Base-by-base conservation (phyloP, 2,329 filamentous ascomycete genomes). In the Trichoderma endophyticum region DNA sequence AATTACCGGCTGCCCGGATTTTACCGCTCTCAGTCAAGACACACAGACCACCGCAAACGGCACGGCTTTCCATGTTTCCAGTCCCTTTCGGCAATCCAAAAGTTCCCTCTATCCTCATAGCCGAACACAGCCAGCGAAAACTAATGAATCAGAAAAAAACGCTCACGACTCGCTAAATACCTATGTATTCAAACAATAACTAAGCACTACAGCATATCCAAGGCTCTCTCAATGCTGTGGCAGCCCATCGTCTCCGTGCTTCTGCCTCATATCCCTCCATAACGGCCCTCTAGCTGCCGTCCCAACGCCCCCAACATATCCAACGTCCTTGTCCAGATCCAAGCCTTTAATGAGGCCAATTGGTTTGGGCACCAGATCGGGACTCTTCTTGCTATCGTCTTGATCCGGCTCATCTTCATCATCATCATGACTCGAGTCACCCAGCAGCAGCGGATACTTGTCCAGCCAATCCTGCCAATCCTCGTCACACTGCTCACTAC, bases 391-490 rank as follows among this genome's bases (percentile, higher is more conserved):
- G 15, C 24, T 18, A 4, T 26, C 24, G 4, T 11, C 12, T 36
- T 48, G 28, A 15, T 68, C 24, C 14, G n/a, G 26, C 18, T 43
- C 62, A 2, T 65, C 24, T 0, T 51, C 62, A 3, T 5, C 62
- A 34, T 6, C 36, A 48, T 72, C 62, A 2, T 67, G 32, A 11
- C 63, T 65, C 48, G 39, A 30, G 18, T 72, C 67, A 0, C 30
- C 32, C 2, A 2, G 26, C 28, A 71, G 18, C 5, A 74, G 15
- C 26, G 77, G 77, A 51, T 77, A 79, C 65, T 74, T 71, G 1
- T 74, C 71, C 56, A 79, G 21, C 80, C 79, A 81, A n/a, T 71
- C 43, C 14, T 78, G 75, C 80, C 80, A 81, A 7, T 76, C 57
- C 12, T 67, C 56, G 28, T 79, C 75, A 75, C 76, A 78, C 6